Evolutionary conservation across 768 basidiomycete species (phyloP).

Genomic region (Termitomyces heimii): DNA sequence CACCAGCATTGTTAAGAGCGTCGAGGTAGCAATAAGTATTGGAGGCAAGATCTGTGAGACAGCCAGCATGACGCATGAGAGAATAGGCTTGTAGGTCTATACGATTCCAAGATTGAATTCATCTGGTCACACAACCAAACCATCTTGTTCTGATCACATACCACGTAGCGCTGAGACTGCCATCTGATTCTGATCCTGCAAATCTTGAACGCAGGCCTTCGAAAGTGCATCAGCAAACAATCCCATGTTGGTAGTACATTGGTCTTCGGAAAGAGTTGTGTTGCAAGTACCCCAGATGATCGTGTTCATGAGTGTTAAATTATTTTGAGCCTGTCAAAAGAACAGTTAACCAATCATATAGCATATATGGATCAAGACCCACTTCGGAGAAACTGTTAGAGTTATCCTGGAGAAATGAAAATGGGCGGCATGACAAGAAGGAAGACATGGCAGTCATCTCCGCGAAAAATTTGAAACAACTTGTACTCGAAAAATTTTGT

Average conservation of each 20-base stretch:
- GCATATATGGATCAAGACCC: slow-evolving; percentile 14
- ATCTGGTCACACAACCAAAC: neutral
- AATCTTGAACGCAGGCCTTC: slow-evolving; percentile 49
- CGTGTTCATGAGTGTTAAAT: slow-evolving; percentile 56
- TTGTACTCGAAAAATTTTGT: slow-evolving; percentile 57
- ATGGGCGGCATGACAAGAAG: slow-evolving; percentile 73
- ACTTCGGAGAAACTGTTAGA: slow-evolving; percentile 55
- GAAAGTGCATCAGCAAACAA: slow-evolving; percentile 50
- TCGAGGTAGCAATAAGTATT: slow-evolving; percentile 72
- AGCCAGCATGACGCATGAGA: slow-evolving; percentile 57
- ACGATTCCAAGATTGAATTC: neutral
- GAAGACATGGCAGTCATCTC: slow-evolving; percentile 62
- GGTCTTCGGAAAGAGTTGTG: slow-evolving; percentile 36
- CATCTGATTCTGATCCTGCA: slow-evolving; percentile 43
- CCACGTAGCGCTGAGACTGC: slow-evolving; percentile 52
- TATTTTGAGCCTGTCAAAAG: slow-evolving; percentile 49
- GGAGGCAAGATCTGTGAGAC: slow-evolving; percentile 48
- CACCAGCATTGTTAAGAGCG: slow-evolving; percentile 53
- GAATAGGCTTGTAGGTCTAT: slow-evolving; percentile 58
- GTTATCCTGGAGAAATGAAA: slow-evolving; percentile 56
- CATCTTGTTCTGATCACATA: slow-evolving; percentile 21
- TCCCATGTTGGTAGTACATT: slow-evolving; percentile 64
- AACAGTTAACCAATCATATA: neutral
- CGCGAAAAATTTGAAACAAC: slow-evolving; percentile 66
- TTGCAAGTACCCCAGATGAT: slow-evolving; percentile 82